A percentile compares a stretch with the other conserved stretches of the same genome.
These are phyloP conservation scores for Ceratobasidium sp. DNA, from an alignment of 1,284 basidiomycete genomes.

Conservation along the genomic window DNA sequence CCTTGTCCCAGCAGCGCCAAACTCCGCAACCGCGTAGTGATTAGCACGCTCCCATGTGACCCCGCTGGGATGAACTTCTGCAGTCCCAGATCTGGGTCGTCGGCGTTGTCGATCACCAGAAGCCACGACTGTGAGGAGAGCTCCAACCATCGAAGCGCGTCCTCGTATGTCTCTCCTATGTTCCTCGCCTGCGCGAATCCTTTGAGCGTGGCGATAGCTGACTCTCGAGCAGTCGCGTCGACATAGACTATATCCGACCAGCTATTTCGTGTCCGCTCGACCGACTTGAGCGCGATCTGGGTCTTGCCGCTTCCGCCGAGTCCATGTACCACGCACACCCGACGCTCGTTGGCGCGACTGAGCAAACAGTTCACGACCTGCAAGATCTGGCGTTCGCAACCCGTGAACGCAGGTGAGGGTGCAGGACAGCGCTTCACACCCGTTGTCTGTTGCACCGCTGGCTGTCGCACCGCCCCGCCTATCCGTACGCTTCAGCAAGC, in stretches of 20 bases:
- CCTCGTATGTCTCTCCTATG: not conserved
- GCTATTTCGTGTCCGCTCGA: not conserved
- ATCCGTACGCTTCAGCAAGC: not conserved
- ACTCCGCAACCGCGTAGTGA: not conserved
- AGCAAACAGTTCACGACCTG: not conserved
- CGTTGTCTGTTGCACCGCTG: not conserved
- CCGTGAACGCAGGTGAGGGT: not conserved
- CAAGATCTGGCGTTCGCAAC: not conserved
- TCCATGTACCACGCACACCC: constrained; percentile 10
- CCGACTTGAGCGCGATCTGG: not conserved
- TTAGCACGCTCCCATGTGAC: constrained; percentile 4
- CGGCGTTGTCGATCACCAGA: constrained; percentile 20
- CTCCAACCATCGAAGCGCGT: constrained; percentile 15
- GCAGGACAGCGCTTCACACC: constrained; percentile 4
- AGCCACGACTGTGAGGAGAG: not conserved
- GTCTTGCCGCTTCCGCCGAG: constrained; percentile 16
- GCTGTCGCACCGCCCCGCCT: not conserved
- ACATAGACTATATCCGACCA: constrained; percentile 14
- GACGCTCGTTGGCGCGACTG: not conserved
- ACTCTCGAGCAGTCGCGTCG: not conserved
- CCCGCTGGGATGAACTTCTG: not conserved
- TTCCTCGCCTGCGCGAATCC: not conserved
- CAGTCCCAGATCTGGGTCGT: not conserved
- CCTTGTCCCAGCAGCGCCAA: not conserved
- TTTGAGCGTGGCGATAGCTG: not conserved